These are phyloP conservation scores for Phylloporus arenicola DNA, from an alignment of 768 basidiomycete genomes.

Conservation along the genomic window DNA sequence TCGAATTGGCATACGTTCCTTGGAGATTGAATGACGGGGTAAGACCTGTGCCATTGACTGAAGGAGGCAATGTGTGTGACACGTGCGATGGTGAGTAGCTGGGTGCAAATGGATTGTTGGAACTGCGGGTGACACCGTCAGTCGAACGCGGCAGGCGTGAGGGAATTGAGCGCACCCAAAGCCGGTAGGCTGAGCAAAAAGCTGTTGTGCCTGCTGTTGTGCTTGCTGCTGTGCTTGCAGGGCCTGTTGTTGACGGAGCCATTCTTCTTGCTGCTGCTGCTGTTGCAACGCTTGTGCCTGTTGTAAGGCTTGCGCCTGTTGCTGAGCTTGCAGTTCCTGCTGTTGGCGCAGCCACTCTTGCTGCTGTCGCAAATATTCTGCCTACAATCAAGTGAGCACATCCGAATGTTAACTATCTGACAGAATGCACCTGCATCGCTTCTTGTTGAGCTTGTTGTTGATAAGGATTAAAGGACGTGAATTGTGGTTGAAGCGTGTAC, in stretches of 20 bases:
- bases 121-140: constrained; percentile 43
- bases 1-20: constrained; percentile 57
- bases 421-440: constrained; percentile 52
- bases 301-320: constrained; percentile 42
- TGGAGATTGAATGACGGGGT: constrained; percentile 61
- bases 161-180: constrained; percentile 51
- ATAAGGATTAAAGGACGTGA: constrained; percentile 90
- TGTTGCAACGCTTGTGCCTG: constrained; percentile 5
- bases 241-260: constrained; percentile 58
- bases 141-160: constrained; percentile 3
- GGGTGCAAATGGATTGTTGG: constrained; percentile 93
- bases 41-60: constrained; percentile 27
- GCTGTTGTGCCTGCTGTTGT: constrained; percentile 31
- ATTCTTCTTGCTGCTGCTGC: constrained; percentile 45
- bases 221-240: constrained; percentile 41
- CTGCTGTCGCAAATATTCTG: constrained; percentile 44
- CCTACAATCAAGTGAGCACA: constrained; percentile 27
- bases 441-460: constrained; percentile 92
- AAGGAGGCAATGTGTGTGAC: constrained; percentile 31
- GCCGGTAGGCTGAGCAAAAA: constrained; percentile 64
- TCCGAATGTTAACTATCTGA: background rate
- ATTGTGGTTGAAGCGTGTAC: constrained; percentile 70
- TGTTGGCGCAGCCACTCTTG: constrained; percentile 74
- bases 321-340: constrained; percentile 40
- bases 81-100: constrained; percentile 27